Evolutionary conservation across 2,329 filamentous ascomycete species (phyloP).

Genomic region (Monosporascus cannonballus): DNA sequence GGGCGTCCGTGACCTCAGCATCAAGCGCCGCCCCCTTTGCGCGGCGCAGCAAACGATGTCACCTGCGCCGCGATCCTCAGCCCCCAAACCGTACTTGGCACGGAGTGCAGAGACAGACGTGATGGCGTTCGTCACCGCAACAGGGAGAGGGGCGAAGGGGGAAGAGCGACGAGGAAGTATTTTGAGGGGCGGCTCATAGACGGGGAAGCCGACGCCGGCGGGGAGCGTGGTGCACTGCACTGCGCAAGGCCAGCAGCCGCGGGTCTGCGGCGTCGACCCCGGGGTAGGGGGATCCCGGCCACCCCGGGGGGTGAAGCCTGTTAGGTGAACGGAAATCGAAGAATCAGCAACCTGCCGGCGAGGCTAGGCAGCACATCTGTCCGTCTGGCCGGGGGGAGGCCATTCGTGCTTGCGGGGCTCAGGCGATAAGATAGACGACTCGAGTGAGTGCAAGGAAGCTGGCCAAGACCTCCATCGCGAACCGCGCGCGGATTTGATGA

Average conservation of each 20-base stretch:
- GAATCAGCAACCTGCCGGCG: too few relatives aligned
- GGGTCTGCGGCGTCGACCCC: conserved; percentile 12
- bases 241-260: background rate
- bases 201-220: conserved; percentile 58
- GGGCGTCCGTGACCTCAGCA: conserved; percentile 40
- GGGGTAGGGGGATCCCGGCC: conserved; percentile 21
- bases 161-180: conserved; percentile 35
- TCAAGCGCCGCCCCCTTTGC: conserved; percentile 32
- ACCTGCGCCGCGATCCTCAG: conserved; percentile 45
- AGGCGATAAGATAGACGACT: background rate
- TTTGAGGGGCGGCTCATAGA: conserved; percentile 37
- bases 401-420: background rate
- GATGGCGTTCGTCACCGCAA: conserved; percentile 16
- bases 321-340: too few relatives aligned
- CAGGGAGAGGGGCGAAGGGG: conserved; percentile 1
- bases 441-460: conserved; percentile 2
- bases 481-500: conserved; percentile 25
- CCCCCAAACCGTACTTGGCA: conserved; percentile 6
- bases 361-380: too few relatives aligned
- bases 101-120: conserved; percentile 4
- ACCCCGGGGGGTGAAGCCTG: conserved; percentile 12
- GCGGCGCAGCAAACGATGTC: conserved; percentile 40
- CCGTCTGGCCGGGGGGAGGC: conserved; percentile 11
- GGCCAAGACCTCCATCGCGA: conserved; percentile 35
- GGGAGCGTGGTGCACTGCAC: conserved; percentile 29